Conservation (phyloP, 352 stramenopile genomes). For the Pythium guiyangense region DNA sequence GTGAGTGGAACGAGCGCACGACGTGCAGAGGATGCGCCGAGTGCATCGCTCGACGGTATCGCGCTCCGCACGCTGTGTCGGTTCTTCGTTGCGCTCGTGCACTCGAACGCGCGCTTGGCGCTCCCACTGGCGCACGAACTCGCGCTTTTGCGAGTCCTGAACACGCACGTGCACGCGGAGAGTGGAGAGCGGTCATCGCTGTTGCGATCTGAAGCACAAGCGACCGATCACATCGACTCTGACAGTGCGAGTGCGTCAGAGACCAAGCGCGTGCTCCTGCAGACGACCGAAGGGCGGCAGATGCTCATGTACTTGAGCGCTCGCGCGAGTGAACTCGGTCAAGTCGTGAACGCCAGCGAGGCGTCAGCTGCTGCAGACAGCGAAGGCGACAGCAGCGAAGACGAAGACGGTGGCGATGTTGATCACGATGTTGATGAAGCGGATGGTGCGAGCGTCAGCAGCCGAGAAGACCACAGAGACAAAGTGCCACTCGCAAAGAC, state of each 20-base stretch:
- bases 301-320: slow-evolving; percentile 48
- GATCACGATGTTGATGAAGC: too few relatives aligned
- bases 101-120: slow-evolving; percentile 10
- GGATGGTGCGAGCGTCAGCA: too few relatives aligned
- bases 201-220: neutral
- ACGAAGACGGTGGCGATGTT: neutral
- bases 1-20: slow-evolving; percentile 24
- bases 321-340: slow-evolving; percentile 25
- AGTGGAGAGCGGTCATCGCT: neutral
- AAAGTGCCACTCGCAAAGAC: neutral
- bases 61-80: slow-evolving; percentile 45
- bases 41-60: slow-evolving; percentile 44
- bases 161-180: slow-evolving; percentile 24
- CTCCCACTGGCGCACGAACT: slow-evolving; percentile 44
- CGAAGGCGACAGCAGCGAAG: slow-evolving; percentile 16
- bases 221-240: neutral
- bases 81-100: slow-evolving; percentile 44
- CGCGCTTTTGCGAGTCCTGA: slow-evolving; percentile 41
- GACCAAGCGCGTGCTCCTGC: slow-evolving; percentile 17
- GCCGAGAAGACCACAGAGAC: neutral
- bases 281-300: slow-evolving; percentile 34
- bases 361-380: too few relatives aligned
- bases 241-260: neutral
- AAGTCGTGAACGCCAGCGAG: slow-evolving; percentile 13
- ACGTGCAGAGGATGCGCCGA: slow-evolving; percentile 22